Conservation (phyloP, 352 stramenopile species). For the Globisporangium alternatum region DNA sequence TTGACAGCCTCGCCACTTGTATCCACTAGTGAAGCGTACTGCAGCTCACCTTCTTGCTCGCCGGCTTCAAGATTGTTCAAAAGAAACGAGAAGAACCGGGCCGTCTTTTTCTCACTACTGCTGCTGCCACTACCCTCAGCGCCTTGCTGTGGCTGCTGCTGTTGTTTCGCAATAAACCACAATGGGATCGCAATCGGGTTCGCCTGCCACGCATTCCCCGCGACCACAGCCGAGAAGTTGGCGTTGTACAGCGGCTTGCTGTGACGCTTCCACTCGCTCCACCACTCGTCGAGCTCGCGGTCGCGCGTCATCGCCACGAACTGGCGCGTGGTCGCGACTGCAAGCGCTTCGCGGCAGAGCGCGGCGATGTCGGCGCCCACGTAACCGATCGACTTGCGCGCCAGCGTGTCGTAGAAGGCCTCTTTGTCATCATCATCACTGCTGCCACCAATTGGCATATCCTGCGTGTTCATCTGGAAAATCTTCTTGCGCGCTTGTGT, state of each 20-base stretch:
- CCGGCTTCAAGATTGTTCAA: slow-evolving; percentile 17
- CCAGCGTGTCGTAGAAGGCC: slow-evolving; percentile 37
- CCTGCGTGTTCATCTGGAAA: slow-evolving; percentile 53
- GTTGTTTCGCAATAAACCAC: slow-evolving; percentile 59
- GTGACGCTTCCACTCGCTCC: slow-evolving; percentile 50
- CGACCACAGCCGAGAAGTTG: slow-evolving; percentile 40
- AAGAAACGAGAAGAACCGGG: slow-evolving; percentile 45
- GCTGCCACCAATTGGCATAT: slow-evolving; percentile 33
- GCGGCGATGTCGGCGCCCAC: slow-evolving; percentile 81
- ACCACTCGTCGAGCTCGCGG: slow-evolving; percentile 55
- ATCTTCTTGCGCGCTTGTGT: slow-evolving; percentile 46
- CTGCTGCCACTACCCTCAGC: neutral
- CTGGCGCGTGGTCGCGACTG: slow-evolving; percentile 58
- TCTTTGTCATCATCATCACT: slow-evolving; percentile 13
- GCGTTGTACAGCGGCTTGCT: slow-evolving; percentile 35
- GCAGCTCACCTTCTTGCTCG: neutral
- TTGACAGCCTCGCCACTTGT: neutral
- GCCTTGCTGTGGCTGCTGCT: neutral
- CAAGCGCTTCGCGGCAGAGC: slow-evolving; percentile 70
- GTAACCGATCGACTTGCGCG: slow-evolving; percentile 59
- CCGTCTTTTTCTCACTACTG: neutral
- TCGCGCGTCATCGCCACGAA: slow-evolving; percentile 54
- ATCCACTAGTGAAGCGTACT: neutral
- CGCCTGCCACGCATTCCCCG: slow-evolving; percentile 52
- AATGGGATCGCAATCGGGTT: slow-evolving; percentile 62